Conservation (phyloP, 495 filamentous ascomycete genomes). For the Penicillium lividum region DNA sequence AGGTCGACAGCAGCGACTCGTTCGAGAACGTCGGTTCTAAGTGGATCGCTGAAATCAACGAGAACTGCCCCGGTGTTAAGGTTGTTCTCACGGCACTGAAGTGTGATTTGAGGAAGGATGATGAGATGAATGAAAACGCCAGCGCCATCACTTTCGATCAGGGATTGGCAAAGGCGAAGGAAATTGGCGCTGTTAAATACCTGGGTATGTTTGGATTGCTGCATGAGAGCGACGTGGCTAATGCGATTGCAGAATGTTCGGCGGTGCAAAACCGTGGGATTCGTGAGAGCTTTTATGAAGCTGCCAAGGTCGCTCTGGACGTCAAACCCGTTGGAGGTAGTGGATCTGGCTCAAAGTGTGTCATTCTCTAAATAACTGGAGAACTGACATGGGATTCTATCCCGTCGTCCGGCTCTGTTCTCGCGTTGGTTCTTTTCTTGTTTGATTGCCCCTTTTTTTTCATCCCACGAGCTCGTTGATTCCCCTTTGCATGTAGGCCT, state of each 20-base stretch:
- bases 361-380: constrained; percentile 33
- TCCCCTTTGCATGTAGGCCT: constrained; percentile 30
- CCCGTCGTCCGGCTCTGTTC: no score
- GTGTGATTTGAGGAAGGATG: constrained; percentile 84
- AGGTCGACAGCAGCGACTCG: constrained; percentile 90
- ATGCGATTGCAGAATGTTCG: constrained; percentile 73
- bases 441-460: constrained; percentile 2
- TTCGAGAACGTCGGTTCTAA: constrained; percentile 98
- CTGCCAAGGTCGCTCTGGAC: constrained; percentile 90
- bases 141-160: constrained; percentile 86
- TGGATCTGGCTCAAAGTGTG: constrained; percentile 29
- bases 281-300: constrained; percentile 97
- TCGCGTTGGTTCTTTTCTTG: background rate
- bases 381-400: background rate
- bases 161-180: constrained; percentile 87
- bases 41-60: constrained; percentile 96
- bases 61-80: constrained; percentile 93
- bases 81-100: constrained; percentile 96
- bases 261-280: constrained; percentile 97
- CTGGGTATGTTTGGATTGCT: constrained; percentile 56
- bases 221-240: background rate
- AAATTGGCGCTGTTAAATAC: constrained; percentile 86
- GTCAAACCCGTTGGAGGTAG: constrained; percentile 63
- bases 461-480: constrained; percentile 22
- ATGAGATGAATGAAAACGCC: constrained; percentile 58